phyloP scores from a whole-genome alignment of 768 basidiomycete species.

The Xanthoconium stramineum region DNA sequence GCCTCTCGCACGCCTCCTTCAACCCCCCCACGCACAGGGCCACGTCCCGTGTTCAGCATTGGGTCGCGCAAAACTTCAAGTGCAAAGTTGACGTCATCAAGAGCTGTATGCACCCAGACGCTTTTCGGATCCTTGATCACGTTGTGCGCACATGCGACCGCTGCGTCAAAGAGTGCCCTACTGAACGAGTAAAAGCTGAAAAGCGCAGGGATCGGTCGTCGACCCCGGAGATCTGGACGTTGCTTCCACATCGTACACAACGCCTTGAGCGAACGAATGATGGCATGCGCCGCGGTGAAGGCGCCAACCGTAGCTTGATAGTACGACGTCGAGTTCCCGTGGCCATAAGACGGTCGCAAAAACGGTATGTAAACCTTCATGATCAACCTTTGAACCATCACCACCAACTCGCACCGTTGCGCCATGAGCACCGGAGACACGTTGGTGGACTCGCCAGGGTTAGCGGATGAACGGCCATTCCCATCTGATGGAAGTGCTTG shows the following conservation, averaged over 20 bases:
- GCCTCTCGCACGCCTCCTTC: constrained; percentile 37
- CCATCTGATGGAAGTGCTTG: constrained; percentile 12
- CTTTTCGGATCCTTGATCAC: constrained; percentile 51
- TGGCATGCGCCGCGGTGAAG: constrained; percentile 62
- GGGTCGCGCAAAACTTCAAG: constrained; percentile 42
- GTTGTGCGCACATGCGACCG: constrained; percentile 61
- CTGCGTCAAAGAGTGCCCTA: constrained; percentile 63
- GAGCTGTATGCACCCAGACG: constrained; percentile 46
- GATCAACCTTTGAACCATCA: constrained; percentile 58
- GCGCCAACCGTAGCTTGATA: constrained; percentile 56
- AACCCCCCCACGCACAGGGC: constrained; percentile 31
- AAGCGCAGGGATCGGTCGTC: constrained; percentile 39
- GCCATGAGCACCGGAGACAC: constrained; percentile 40
- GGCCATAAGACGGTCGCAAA: constrained; percentile 37
- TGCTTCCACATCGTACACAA: constrained; percentile 41
- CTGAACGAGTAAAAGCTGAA: constrained; percentile 60
- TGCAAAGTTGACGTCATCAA: constrained; percentile 44
- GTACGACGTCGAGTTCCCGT: constrained; percentile 31
- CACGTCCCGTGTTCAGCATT: constrained; percentile 29
- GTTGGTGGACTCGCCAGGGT: constrained; percentile 12
- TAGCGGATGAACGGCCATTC: constrained; percentile 2
- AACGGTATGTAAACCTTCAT: constrained; percentile 70
- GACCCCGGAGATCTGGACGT: constrained; percentile 30
- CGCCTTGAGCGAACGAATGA: constrained; percentile 51
- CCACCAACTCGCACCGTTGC: constrained; percentile 58